A percentile compares a stretch with the other conserved stretches of the same genome.
Conservation (phyloP, 2,329 filamentous ascomycete genomes). For the Gremmenia infestans region DNA sequence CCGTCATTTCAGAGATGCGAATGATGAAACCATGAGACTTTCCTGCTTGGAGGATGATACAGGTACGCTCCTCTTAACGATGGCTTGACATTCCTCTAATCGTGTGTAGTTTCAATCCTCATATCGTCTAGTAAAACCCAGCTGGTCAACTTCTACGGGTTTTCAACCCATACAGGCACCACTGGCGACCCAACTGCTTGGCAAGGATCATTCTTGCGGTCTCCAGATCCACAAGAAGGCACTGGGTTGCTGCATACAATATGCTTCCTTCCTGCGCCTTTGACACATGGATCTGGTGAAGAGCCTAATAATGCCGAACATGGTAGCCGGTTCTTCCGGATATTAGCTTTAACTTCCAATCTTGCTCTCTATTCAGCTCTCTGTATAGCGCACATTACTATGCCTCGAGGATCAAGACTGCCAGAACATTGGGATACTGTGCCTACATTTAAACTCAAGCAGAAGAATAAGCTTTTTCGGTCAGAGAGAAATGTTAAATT, state of each 20-base stretch:
- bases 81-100: constrained; percentile 10
- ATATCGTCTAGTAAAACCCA: constrained; percentile 23
- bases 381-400: constrained; percentile 23
- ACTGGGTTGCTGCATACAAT: neutral
- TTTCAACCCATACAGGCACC: constrained; percentile 6
- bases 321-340: constrained; percentile 42
- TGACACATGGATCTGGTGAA: constrained; percentile 4
- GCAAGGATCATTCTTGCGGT: constrained; percentile 19
- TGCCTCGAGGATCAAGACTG: neutral
- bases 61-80: constrained; percentile 12
- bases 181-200: constrained; percentile 8
- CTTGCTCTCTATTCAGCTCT: constrained; percentile 40
- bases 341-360: constrained; percentile 39
- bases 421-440: constrained; percentile 3
- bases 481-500: constrained; percentile 11
- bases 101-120: constrained; percentile 17
- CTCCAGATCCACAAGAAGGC: constrained; percentile 1
- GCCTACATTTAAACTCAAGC: constrained; percentile 9
- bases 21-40: constrained; percentile 38
- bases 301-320: constrained; percentile 26
- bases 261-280: constrained; percentile 12
- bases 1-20: constrained; percentile 39
- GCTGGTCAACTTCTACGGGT: constrained; percentile 27
- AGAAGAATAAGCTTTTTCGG: constrained; percentile 2
- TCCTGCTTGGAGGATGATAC: constrained; percentile 27